Evolutionary conservation across 495 filamentous ascomycete genomes (phyloP).

Genomic region (Collariella sp.): DNA sequence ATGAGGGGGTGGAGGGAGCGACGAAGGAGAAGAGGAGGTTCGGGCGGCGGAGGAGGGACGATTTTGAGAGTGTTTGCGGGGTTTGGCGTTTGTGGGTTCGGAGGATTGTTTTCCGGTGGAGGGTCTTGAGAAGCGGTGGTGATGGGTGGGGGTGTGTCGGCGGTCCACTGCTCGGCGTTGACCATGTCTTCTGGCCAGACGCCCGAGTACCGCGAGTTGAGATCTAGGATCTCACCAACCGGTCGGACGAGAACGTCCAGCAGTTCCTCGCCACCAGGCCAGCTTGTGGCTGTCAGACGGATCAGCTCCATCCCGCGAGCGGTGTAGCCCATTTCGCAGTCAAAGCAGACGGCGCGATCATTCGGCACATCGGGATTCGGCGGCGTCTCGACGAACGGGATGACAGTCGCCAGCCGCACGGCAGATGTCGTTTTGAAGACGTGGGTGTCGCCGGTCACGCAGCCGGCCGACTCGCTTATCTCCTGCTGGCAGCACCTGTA

Average conservation of each 20-base stretch:
- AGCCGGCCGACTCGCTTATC: constrained; percentile 63
- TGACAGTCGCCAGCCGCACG: constrained; percentile 64
- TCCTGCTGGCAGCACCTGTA: constrained; percentile 71
- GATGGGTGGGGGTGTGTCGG: constrained; percentile 1
- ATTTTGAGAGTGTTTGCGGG: constrained; percentile 47
- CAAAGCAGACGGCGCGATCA: constrained; percentile 60
- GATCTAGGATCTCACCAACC: constrained; percentile 72
- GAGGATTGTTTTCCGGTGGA: background rate
- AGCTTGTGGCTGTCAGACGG: constrained; percentile 76
- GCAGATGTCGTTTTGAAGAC: constrained; percentile 78
- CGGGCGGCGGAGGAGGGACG: constrained; percentile 69
- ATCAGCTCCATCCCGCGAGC: constrained; percentile 78
- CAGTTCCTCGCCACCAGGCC: constrained; percentile 66
- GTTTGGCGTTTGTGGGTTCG: constrained; percentile 3
- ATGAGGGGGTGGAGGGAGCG: constrained; percentile 71
- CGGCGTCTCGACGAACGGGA: constrained; percentile 76
- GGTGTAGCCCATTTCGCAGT: constrained; percentile 98
- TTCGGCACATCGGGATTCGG: constrained; percentile 38
- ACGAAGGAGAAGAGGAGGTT: constrained; percentile 62
- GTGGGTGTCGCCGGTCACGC: constrained; percentile 58
- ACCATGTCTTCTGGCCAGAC: constrained; percentile 65
- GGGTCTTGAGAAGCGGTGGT: background rate
- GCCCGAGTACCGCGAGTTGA: constrained; percentile 86
- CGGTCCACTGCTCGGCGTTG: constrained; percentile 54
- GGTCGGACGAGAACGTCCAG: constrained; percentile 83